Conservation (phyloP, 2,329 filamentous ascomycete species). For the Fusarium sp. region DNA sequence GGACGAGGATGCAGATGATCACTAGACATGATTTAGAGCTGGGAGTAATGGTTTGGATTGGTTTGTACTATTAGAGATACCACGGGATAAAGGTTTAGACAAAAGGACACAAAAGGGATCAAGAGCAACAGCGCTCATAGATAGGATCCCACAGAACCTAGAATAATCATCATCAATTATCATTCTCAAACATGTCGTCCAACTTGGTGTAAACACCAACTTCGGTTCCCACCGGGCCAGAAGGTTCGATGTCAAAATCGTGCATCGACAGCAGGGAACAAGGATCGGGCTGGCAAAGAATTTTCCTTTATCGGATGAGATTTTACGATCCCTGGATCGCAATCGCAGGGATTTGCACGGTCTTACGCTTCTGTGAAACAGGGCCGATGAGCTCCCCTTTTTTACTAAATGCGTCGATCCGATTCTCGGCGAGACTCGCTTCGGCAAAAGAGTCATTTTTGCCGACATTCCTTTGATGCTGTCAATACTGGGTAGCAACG, state of each 20-base stretch:
- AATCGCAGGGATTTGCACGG: constrained; percentile 11
- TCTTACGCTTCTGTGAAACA: constrained; percentile 23
- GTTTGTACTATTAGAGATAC: constrained; percentile 18
- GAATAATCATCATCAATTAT: neutral
- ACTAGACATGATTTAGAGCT: constrained; percentile 37
- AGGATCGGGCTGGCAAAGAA: neutral
- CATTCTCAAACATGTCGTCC: neutral
- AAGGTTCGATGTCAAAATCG: neutral
- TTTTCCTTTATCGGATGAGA: constrained; percentile 1
- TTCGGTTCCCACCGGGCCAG: neutral
- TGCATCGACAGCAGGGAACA: neutral
- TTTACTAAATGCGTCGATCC: constrained; percentile 4
- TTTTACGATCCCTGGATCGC: constrained; percentile 2
- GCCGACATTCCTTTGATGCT: neutral
- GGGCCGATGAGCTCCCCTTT: constrained; percentile 20
- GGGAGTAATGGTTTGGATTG: constrained; percentile 1
- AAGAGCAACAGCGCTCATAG: neutral
- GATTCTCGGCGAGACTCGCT: constrained; percentile 12
- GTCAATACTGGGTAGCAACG: accelerated
- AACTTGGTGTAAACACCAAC: neutral
- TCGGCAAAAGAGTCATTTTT: neutral
- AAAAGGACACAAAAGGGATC: neutral
- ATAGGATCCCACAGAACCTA: neutral
- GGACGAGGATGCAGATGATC: constrained; percentile 62
- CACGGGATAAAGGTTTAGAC: constrained; percentile 13